phyloP scores from a whole-genome alignment of 225 moss, liverwort and hornwort genomes.

The Antitrichia curtipendula region DNA sequence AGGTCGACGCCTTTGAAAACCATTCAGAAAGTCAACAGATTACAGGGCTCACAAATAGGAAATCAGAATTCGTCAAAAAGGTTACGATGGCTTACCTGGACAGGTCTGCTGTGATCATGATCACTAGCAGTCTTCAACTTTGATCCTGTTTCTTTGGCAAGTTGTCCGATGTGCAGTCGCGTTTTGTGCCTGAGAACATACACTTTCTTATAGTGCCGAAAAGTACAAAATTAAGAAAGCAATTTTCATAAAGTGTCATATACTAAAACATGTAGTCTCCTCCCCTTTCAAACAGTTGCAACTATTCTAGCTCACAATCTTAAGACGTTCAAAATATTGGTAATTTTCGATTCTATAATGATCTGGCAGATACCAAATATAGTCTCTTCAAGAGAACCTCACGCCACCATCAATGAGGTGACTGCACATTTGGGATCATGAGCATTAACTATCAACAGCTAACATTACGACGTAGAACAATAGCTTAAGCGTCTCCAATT shows the following conservation, averaged over 20 bases:
- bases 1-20: neutral
- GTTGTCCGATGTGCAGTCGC: conserved; percentile 88
- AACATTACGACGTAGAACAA: neutral
- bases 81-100: conserved; percentile 2
- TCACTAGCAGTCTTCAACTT: conserved; percentile 81
- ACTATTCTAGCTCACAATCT: neutral
- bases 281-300: neutral
- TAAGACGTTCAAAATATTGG: neutral
- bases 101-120: conserved; percentile 53
- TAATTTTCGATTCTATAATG: neutral
- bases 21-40: neutral
- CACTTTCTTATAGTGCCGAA: neutral
- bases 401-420: neutral
- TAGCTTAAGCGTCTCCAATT: neutral
- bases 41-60: neutral
- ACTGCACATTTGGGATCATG: neutral
- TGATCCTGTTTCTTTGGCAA: conserved; percentile 86
- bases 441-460: neutral
- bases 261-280: neutral
- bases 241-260: neutral
- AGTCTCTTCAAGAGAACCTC: neutral
- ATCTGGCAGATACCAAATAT: neutral
- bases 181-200: conserved; percentile 66
- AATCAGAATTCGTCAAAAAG: neutral
- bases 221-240: neutral